Evolutionary conservation across 1,139 yeast genomes (phyloP).

Genomic region (Candida mesenterica): DNA sequence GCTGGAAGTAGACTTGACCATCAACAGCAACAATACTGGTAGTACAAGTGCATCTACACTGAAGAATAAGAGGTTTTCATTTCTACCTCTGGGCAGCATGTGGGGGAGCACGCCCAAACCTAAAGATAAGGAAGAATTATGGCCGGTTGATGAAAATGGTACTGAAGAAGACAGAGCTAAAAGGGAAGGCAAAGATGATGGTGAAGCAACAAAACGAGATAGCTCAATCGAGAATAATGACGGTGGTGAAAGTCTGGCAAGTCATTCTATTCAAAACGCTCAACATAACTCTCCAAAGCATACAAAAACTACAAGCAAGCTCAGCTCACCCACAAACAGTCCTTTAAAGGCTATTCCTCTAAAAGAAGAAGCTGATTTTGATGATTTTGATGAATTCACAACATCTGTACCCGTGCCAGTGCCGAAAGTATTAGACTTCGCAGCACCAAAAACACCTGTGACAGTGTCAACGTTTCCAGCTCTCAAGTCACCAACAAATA

Average conservation of each 20-base stretch:
- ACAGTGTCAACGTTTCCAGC: too few species aligned
- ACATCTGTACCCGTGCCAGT: slow-evolving; percentile 8
- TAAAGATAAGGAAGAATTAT: not conserved
- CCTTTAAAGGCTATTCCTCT: not conserved
- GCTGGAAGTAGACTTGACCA: slow-evolving; percentile 1
- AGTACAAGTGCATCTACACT: not conserved
- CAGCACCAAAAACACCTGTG: too few species aligned
- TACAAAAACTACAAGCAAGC: too few species aligned
- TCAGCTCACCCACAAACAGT: not conserved
- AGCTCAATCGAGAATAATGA: not conserved
- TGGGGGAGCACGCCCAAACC: slow-evolving; percentile 2
- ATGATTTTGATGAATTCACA: slow-evolving; percentile 16
- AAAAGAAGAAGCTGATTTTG: slow-evolving; percentile 5
- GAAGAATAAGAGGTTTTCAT: slow-evolving; percentile 11
- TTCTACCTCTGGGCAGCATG: slow-evolving; percentile 9
- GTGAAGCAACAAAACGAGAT: slow-evolving; percentile 1
- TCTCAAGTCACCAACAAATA: too few species aligned
- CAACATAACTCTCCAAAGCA: too few species aligned
- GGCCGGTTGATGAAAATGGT: slow-evolving; percentile 3
- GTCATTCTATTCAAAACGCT: not conserved
- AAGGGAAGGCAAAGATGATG: slow-evolving; percentile 2
- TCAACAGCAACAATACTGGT: not conserved
- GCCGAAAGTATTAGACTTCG: too few species aligned
- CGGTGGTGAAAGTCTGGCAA: too few species aligned
- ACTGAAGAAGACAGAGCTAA: too few species aligned